Base-by-base conservation (phyloP, 2,329 filamentous ascomycete genomes). In the Nigrospora osmanthi region DNA sequence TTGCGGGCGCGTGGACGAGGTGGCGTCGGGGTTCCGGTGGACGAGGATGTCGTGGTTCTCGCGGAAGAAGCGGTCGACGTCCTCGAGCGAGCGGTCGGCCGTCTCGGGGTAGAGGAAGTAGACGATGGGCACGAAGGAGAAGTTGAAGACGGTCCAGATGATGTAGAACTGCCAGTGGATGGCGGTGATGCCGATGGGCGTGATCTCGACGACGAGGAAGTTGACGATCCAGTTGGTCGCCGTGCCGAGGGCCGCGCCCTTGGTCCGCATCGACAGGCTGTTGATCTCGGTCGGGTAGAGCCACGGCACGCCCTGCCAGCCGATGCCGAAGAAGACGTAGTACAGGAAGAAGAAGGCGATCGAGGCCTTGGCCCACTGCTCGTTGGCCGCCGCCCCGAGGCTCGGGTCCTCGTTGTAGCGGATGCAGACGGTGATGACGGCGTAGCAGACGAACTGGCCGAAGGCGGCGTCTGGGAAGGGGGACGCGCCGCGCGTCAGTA, bases 331-430 rank as follows among this genome's bases (percentile, higher is more conserved):
- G 60, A 73, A 74, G 37, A 75, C 65, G 51, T 75, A 75, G 58
- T 74, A 76, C 7, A 76, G 51, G 56, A 77, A 76, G 57, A 78
- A 72, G 52, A 75, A 74, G 0, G 66, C 67, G 36, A 72, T 65
- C 0, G 67, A 68, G 0, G 65, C 72, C 30, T 49, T 47, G 5
- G 49, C 49, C 47, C 46, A 48, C 14, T 43, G 31, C 11, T 32
- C 17, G 37, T 50, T 46, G 7, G 46, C 46, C 15, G 35, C 39
- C 1, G 11, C 7, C n/a, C 47, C 44, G 31, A 46, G 46, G 2
- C 35, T 16, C 2, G 37, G 9, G 32, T 48, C 43, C 16, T 48
- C 43, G 34, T 43, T 50, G 35, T 52, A 52, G 38, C 50, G 44
- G 17, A 52, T 52, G 38, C 50, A 52, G 30, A 52, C 47, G 16